A percentile compares a stretch with the other conserved stretches of the same genome.
phyloP scores from a whole-genome alignment of 176 grass and related monocot genomes.

The Oryza longistaminata region DNA sequence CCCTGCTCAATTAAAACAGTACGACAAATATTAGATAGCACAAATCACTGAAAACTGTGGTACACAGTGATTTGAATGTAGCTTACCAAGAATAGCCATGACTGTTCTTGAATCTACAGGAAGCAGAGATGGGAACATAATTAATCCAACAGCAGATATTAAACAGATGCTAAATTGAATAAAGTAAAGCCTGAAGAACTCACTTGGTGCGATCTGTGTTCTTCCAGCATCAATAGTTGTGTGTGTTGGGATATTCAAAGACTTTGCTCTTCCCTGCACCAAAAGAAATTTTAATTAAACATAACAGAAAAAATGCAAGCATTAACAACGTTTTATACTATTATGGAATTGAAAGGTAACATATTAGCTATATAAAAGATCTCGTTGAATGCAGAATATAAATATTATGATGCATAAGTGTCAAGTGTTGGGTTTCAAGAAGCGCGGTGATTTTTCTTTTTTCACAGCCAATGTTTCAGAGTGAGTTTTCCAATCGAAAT shows the following conservation, averaged over 20 bases:
- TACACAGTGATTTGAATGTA: neutral
- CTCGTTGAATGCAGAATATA: neutral
- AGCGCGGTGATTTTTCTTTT: neutral
- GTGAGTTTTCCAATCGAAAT: neutral
- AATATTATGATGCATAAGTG: neutral
- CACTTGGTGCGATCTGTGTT: slow-evolving; percentile 98
- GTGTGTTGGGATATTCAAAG: slow-evolving; percentile 81
- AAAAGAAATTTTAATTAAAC: neutral
- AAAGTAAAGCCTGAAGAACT: slow-evolving; percentile 29
- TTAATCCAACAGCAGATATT: slow-evolving; percentile 3
- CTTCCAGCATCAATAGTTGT: slow-evolving; percentile 93
- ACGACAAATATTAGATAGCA: neutral
- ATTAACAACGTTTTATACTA: neutral
- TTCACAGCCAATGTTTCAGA: neutral
- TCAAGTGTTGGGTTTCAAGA: neutral
- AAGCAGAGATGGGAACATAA: neutral
- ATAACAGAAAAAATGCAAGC: neutral
- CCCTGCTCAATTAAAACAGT: slow-evolving; percentile 41
- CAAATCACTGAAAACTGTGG: neutral
- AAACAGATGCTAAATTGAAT: neutral
- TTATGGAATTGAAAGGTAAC: neutral
- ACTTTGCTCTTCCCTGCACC: slow-evolving; percentile 83
- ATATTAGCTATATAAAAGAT: neutral
- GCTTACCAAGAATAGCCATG: slow-evolving; percentile 83
- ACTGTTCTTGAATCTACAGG: slow-evolving; percentile 84